Percentiles rank a stretch among this genome's conserved stretches.
Conservation (phyloP, 305 asterid species). For the Euphrasia arctica region DNA sequence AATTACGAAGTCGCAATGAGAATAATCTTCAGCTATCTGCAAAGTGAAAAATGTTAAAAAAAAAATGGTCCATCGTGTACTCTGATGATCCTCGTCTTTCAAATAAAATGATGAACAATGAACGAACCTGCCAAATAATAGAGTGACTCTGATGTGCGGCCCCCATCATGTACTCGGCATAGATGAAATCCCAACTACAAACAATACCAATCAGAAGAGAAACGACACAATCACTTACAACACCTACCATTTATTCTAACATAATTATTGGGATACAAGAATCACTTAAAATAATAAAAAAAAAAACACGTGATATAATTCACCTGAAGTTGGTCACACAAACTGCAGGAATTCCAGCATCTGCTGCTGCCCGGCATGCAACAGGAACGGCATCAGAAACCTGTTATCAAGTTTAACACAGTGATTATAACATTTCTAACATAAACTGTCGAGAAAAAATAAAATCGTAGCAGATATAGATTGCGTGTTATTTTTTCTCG, state of each 20-base stretch:
- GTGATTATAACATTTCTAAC: no score
- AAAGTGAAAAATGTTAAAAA: background rate
- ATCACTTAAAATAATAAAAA: background rate
- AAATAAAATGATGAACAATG: background rate
- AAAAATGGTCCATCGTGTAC: background rate
- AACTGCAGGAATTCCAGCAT: conserved; percentile 68
- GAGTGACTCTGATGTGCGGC: conserved; percentile 53
- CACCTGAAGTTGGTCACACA: conserved; percentile 82
- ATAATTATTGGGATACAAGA: conserved; percentile 4
- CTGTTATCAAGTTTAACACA: conserved; percentile 31
- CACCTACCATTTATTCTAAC: background rate
- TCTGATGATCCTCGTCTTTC: background rate
- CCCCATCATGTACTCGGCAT: conserved; percentile 62
- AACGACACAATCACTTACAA: background rate
- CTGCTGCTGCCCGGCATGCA: conserved; percentile 76
- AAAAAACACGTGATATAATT: background rate
- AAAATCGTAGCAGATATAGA: conserved; percentile 1
- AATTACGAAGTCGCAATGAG: conserved; percentile 58
- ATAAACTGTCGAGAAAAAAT: no score
- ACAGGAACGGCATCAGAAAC: conserved; percentile 70
- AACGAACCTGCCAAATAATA: conserved; percentile 65
- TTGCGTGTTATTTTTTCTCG: background rate
- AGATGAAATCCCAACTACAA: conserved; percentile 79
- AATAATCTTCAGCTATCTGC: conserved; percentile 84
- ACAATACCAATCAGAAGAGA: conserved; percentile 23